Evolutionary conservation across 495 filamentous ascomycete species (phyloP).

Genomic region (Aspergillus wentii): DNA sequence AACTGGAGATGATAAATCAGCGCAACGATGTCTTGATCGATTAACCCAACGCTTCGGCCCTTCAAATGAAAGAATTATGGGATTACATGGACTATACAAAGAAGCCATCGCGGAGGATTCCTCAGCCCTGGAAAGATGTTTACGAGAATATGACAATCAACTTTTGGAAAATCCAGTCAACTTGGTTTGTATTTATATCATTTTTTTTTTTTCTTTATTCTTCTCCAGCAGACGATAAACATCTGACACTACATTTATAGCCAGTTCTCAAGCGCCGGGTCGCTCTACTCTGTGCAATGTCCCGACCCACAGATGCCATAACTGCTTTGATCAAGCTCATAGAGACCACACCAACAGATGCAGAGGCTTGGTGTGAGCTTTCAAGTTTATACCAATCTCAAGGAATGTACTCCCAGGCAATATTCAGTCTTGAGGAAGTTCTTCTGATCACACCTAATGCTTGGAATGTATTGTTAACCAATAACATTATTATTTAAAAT

Average conservation of each 20-base stretch:
- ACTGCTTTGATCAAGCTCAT: slow-evolving; percentile 68
- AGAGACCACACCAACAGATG: slow-evolving; percentile 81
- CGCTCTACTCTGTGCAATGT: slow-evolving; percentile 70
- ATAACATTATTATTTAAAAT: background rate
- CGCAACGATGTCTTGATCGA: slow-evolving; percentile 65
- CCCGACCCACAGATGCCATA: slow-evolving; percentile 65
- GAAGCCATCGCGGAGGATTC: slow-evolving; percentile 72
- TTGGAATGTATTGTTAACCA: slow-evolving; percentile 70
- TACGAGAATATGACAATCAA: slow-evolving; percentile 72
- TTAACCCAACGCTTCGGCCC: slow-evolving; percentile 75
- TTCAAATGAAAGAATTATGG: slow-evolving; percentile 78
- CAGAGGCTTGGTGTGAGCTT: slow-evolving; percentile 91
- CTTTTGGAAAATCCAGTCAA: slow-evolving; percentile 74
- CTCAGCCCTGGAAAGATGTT: slow-evolving; percentile 56
- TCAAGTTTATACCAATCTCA: slow-evolving; percentile 76
- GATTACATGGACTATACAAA: slow-evolving; percentile 73
- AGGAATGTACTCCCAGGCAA: slow-evolving; percentile 72
- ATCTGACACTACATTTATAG: slow-evolving; percentile 35
- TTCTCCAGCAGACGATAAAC: too few relatives aligned
- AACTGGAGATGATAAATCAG: slow-evolving; percentile 75
- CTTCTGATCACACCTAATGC: slow-evolving; percentile 84
- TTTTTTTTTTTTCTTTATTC: too few relatives aligned
- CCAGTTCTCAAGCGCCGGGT: slow-evolving; percentile 82
- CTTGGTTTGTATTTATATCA: slow-evolving; percentile 50
- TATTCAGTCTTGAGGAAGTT: slow-evolving; percentile 88